phyloP scores from a whole-genome alignment of 495 filamentous ascomycete genomes.

The Neurospora discreta region DNA sequence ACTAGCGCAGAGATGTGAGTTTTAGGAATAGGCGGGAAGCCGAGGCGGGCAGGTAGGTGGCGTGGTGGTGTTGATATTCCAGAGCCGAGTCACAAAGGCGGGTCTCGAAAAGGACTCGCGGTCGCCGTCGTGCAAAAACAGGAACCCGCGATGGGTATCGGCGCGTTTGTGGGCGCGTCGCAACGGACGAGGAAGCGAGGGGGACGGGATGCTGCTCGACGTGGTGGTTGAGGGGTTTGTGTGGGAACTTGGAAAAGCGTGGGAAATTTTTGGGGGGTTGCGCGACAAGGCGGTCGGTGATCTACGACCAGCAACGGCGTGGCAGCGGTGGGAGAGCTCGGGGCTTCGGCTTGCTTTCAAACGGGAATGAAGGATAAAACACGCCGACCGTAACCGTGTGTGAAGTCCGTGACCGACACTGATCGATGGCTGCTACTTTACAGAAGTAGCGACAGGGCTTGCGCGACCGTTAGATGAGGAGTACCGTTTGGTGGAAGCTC shows the following conservation, averaged over 20 bases:
- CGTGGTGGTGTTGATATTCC: neutral
- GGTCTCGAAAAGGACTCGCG: neutral
- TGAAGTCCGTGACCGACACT: neutral
- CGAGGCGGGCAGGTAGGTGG: neutral
- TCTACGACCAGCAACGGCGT: neutral
- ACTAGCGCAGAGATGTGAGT: neutral
- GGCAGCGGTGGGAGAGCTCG: neutral
- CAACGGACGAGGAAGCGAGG: neutral
- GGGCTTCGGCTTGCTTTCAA: neutral
- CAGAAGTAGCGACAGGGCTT: neutral
- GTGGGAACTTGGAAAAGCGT: conserved; percentile 1
- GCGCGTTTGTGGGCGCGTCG: conserved; percentile 2
- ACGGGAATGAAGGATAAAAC: neutral
- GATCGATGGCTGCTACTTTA: neutral
- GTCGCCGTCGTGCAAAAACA: conserved; percentile 1
- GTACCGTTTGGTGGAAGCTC: neutral
- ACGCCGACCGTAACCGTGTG: neutral
- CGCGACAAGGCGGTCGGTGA: neutral
- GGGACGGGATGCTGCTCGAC: neutral
- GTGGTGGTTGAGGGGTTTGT: conserved; percentile 1
- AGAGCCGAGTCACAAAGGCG: neutral
- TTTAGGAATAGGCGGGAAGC: neutral
- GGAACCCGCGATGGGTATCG: conserved; percentile 1
- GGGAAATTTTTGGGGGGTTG: conserved; percentile 4
- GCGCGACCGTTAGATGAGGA: neutral